Base-by-base conservation (phyloP, 306 rosid species). In the Corylus americana region DNA sequence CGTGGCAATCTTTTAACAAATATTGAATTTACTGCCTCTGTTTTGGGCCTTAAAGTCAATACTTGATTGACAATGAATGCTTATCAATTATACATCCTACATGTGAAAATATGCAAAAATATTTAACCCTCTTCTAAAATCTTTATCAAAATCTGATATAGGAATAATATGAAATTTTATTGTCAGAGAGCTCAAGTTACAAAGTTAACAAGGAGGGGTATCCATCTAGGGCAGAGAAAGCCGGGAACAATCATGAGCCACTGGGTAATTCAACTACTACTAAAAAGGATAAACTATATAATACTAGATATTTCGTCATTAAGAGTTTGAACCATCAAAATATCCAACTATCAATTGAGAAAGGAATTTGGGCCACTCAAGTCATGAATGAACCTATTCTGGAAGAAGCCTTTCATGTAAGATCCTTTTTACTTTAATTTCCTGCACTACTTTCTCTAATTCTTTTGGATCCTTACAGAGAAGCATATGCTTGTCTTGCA, bases 351-450 rank as follows among this genome's bases (percentile, higher is more conserved):
- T 92, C 97, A 1, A 64, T 90, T 20, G 91, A 88, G 86, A 92
- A 87, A 86, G 94, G 94, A 87, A 87, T 92, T 81, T 92, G 97
- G 97, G 94, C 97, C n/a, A 92, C 97, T 67, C 97, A 92, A 86
- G 86, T 87, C 79, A 90, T 90, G 93, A 92, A 90, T 22, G 97
- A 92, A 79, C 91, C 88, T 1, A 87, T 86, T 79, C 80, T 92
- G 77, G 94, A 88, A 71, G 94, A 92, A 62, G 97, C 97, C 79
- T 92, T 92, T 82, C 91, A 81, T 83, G 97, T 92, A 88, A 90
- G 94, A 66, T 78, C 71, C 57, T 69, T 62, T 31, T 44, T 80
- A 37, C 39, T 84, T 51, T 25, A 48, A 16, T 80, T 10, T 73
- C 45, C 25, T 75, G 55, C 39, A 48, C 55, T 66, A 57, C 59